Evolutionary conservation across 1,284 basidiomycete species (phyloP).

Genomic region (Flammula alnicola): DNA sequence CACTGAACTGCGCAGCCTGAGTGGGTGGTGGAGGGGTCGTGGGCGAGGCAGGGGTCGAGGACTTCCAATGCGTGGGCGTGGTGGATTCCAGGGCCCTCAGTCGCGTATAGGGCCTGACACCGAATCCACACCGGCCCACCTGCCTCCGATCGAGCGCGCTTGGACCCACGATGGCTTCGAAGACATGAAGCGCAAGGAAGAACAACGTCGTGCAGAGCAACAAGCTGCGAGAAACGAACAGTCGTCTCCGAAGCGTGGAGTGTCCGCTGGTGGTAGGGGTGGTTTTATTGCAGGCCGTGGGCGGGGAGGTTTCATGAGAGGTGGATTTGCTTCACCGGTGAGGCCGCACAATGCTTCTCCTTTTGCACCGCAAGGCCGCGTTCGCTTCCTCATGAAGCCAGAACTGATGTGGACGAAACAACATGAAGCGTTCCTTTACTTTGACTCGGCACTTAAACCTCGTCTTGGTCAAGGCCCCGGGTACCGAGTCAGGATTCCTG

Average conservation of each 20-base stretch:
- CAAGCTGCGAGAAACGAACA: slow-evolving; percentile 30
- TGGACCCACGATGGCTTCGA: slow-evolving; percentile 88
- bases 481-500: slow-evolving; percentile 67
- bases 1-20: slow-evolving; percentile 74
- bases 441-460: slow-evolving; percentile 60
- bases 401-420: slow-evolving; percentile 82
- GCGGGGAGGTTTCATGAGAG: slow-evolving; percentile 49
- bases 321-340: slow-evolving; percentile 44
- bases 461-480: slow-evolving; percentile 55
- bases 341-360: slow-evolving; percentile 32
- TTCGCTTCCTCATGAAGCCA: slow-evolving; percentile 75
- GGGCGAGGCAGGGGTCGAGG: slow-evolving; percentile 51
- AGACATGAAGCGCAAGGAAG: slow-evolving; percentile 77
- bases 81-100: slow-evolving; percentile 40
- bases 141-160: slow-evolving; percentile 64
- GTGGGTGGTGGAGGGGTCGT: slow-evolving; percentile 77
- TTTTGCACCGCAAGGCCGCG: slow-evolving; percentile 46
- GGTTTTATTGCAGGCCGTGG: slow-evolving; percentile 39
- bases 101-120: slow-evolving; percentile 16
- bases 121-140: too few species aligned
- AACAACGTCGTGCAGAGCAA: slow-evolving; percentile 51
- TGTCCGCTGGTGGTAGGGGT: slow-evolving; percentile 44
- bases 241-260: slow-evolving; percentile 29
- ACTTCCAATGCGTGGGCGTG: slow-evolving; percentile 56
- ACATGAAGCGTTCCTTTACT: slow-evolving; percentile 71